These are phyloP conservation scores for Sphaerosporella brunnea DNA, from an alignment of 495 filamentous ascomycete genomes.

Conservation along the genomic window DNA sequence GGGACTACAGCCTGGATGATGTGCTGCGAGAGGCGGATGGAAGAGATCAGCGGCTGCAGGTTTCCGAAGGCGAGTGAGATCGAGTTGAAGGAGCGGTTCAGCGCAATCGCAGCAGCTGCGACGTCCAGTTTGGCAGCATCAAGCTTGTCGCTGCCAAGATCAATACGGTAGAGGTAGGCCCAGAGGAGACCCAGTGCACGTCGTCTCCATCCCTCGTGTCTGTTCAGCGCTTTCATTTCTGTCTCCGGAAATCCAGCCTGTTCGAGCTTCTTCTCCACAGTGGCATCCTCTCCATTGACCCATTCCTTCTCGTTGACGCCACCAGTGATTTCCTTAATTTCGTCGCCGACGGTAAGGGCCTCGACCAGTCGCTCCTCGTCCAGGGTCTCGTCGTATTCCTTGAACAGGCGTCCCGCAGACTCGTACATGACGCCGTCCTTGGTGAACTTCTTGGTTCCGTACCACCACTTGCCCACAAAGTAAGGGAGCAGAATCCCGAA, in stretches of 20 bases:
- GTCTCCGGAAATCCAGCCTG: conserved; percentile 44
- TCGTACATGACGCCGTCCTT: conserved; percentile 81
- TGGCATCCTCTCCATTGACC: conserved; percentile 29
- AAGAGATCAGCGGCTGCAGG: conserved; percentile 58
- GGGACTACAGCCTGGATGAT: conserved; percentile 80
- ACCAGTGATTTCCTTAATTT: conserved; percentile 43
- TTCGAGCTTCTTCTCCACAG: conserved; percentile 61
- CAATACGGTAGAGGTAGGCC: conserved; percentile 81
- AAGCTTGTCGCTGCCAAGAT: conserved; percentile 32
- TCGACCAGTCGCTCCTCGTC: conserved; percentile 60
- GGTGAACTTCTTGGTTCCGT: conserved; percentile 77
- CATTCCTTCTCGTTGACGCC: conserved; percentile 36
- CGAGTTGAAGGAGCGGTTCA: conserved; percentile 70
- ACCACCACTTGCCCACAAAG: conserved; percentile 94
- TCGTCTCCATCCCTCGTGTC: conserved; percentile 48
- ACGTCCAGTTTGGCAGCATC: conserved; percentile 49
- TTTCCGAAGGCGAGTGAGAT: conserved; percentile 79
- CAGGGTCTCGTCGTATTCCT: conserved; percentile 69
- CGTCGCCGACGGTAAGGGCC: conserved; percentile 57
- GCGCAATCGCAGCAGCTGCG: conserved; percentile 63
- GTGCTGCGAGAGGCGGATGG: conserved; percentile 66
- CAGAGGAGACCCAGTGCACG: conserved; percentile 82
- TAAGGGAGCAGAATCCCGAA: conserved; percentile 84
- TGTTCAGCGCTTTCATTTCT: conserved; percentile 49
- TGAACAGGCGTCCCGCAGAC: conserved; percentile 84